Base-by-base conservation (phyloP, 352 stramenopile genomes). In the Phytopythium helicoides region DNA sequence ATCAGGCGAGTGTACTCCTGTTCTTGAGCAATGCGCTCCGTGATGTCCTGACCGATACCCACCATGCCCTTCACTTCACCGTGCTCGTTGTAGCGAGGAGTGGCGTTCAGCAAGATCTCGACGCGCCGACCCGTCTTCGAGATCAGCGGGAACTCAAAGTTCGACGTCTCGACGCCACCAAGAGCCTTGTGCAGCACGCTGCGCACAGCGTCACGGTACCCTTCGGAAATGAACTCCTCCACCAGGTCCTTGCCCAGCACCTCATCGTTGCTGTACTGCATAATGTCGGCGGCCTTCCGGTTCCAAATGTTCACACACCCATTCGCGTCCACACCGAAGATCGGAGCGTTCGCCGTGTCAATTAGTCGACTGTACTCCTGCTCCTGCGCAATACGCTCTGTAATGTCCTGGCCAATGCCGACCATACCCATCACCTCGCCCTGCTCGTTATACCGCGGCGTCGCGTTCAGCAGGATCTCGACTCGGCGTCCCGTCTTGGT, bases 321-420 rank as follows among this genome's bases (percentile, higher is more conserved):
- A 1, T 65, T 54, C 0, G 49, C 52, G 22, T 78, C 66, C 1
- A 81, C 65, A 8, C 84, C 86, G 56, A 96, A 92, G 47, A 94
- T 94, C 15, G 83, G 79, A n/a, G 81, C 76, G 46, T 95, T 93
- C 0, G 86, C 82, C 11, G 78, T 92, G 41, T 95, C 86, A 25
- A 95, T 89, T 2, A 94, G 33, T 0, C 79, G 64, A 0, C 49
- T 73, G 45, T 90, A 89, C 54, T 92, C 77, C 10, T 88, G 72
- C 19, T 96, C 76, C 36, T 95, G 74, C 0, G 64, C 69, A 47
- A 73, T 46, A 42, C 77, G 56, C 68, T 95, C 62, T 10, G 70
- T 86, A 40, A 85, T 76, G 62, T 87, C 76, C 41, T 87, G 76
- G 1, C 76, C 76, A 26, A 87, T 87, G 28, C 76, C 73, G 8